Evolutionary conservation across 108 stramenopile genomes (phyloP), one percentile per base, ranked within the genome.

Genomic region (Parmales sp.): DNA sequence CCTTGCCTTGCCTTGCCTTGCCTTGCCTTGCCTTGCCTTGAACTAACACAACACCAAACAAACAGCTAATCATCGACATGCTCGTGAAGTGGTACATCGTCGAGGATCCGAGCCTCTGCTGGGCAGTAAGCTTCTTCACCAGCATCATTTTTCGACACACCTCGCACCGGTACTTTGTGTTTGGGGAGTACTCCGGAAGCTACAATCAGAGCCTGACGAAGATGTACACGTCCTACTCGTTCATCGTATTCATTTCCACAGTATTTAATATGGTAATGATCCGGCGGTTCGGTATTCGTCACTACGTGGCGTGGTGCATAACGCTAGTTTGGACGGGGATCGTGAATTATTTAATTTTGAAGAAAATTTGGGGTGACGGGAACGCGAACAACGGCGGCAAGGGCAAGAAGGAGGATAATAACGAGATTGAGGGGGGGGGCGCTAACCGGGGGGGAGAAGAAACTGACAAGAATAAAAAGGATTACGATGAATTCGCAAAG

Each of bases 251-350:
- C 2, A n/a, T 88, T 5, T 76, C 74, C 0, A 88, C 83, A 13
- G 20, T 86, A 18, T 82, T 81, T 64, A 88, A 86, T 50, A 54
- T 68, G 51, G 9, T 84, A 48, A 73, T 88, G 70, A 80, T 83
- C 2, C 66, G 68, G 28, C 45, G 50, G 38, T 39, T 67, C 11
- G 16, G 44, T 20, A 23, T 70, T 13, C 9, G 77, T 1, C 83
- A 83, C 64, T 73, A 76, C 28, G 50, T 80, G 18, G 85, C 83
- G 6, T 88, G 83, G 83, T 39, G 79, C 25, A 38, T 81, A 0
- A 88, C 88, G 9, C 41, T 86, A 45, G 34, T 86, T 5, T 85
- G 84, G 84, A 88, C 85, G 9, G 88, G 88, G 1, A 78, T 87
- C 67, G 80, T 81, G 34, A 87, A 87, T 64, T 87, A 81, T 45